phyloP scores from a whole-genome alignment of 352 stramenopile genomes.

The Pythium sukuiense region DNA sequence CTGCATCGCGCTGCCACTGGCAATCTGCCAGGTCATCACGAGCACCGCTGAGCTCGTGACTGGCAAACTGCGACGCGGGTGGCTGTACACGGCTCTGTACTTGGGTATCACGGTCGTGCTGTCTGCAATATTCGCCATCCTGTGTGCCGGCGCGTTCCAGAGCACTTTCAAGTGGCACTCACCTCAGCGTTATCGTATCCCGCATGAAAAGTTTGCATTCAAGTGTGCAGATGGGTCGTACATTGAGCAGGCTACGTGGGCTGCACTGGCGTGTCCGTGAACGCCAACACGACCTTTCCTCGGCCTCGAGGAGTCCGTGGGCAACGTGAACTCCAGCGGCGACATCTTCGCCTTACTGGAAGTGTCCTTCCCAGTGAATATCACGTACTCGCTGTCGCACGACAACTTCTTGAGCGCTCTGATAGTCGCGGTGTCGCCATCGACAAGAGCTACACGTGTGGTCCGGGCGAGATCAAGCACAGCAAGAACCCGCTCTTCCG shows the following conservation, averaged over 20 bases:
- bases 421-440: constrained; percentile 53
- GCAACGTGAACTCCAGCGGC: constrained; percentile 37
- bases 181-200: constrained; percentile 28
- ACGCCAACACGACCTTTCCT: constrained; percentile 57
- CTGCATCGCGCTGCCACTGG: constrained; percentile 58
- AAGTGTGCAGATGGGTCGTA: constrained; percentile 56
- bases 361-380: constrained; percentile 57
- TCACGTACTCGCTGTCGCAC: constrained; percentile 35
- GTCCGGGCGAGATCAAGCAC: constrained; percentile 27
- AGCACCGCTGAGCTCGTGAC: constrained; percentile 44
- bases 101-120: constrained; percentile 38
- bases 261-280: constrained; percentile 37
- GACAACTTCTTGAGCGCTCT: constrained; percentile 49
- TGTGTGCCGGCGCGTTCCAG: constrained; percentile 32
- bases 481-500: constrained; percentile 58
- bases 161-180: constrained; percentile 13
- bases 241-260: constrained; percentile 31
- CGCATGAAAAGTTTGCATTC: constrained; percentile 51
- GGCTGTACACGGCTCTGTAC: constrained; percentile 40
- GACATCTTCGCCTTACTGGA: constrained; percentile 46
- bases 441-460: constrained; percentile 40
- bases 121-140: constrained; percentile 30
- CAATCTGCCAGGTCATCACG: constrained; percentile 63
- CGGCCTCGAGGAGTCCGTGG: constrained; percentile 44
- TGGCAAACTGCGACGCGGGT: constrained; percentile 39